These are phyloP conservation scores for Penicillium brasilianum DNA, from an alignment of 2,329 filamentous ascomycete species.

Conservation along the genomic window DNA sequence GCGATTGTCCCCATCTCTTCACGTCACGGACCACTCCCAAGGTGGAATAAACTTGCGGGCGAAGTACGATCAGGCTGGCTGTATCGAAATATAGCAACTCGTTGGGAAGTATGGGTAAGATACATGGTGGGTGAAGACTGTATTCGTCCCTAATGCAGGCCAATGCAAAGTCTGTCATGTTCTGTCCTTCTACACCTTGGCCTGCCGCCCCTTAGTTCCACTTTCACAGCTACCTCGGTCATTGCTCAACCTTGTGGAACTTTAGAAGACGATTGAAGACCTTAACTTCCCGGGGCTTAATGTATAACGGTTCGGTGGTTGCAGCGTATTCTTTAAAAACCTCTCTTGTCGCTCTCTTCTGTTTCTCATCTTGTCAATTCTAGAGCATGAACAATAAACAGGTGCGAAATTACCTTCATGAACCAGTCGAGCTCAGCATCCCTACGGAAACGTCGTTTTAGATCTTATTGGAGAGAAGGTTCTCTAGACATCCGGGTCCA, in stretches of 20 bases:
- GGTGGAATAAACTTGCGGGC: too few species aligned
- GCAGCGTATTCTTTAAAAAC: background rate
- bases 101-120: too few species aligned
- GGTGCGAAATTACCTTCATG: background rate
- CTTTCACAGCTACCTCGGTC: background rate
- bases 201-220: background rate
- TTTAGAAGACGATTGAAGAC: background rate
- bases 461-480: too few species aligned
- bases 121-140: background rate
- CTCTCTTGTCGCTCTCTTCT: background rate
- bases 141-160: background rate
- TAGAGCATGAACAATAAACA: background rate
- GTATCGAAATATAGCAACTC: background rate
- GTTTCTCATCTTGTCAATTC: background rate
- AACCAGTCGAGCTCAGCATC: background rate
- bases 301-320: background rate
- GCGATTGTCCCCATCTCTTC: too few species aligned
- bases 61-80: too few species aligned
- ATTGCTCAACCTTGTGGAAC: background rate
- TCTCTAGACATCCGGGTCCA: background rate
- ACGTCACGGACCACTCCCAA: too few species aligned
- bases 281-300: background rate
- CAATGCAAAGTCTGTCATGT: background rate
- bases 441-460: background rate
- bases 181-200: background rate